A percentile compares a stretch with the other conserved stretches of the same genome.
These are phyloP conservation scores for Hymenoscyphus albidus DNA, from an alignment of 2,329 filamentous ascomycete species.

Conservation along the genomic window DNA sequence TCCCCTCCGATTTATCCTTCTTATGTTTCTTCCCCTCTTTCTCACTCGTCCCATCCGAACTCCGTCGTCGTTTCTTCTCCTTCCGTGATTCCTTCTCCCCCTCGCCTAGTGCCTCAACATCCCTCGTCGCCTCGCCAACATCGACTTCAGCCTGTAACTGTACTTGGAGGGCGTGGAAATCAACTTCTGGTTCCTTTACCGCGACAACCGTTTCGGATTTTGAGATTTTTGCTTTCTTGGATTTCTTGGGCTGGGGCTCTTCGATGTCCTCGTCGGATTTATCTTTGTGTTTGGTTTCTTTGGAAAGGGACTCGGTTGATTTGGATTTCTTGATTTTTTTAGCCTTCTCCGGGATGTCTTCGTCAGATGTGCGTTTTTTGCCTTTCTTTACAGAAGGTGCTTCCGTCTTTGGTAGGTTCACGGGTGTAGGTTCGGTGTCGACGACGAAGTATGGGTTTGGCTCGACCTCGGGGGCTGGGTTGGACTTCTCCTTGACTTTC, in stretches of 20 bases:
- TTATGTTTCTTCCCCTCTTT: slow-evolving; percentile 8
- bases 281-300: not conserved
- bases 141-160: slow-evolving; percentile 9
- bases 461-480: slow-evolving; percentile 10
- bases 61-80: slow-evolving; percentile 7
- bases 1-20: slow-evolving; percentile 3
- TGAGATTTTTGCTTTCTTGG: slow-evolving; percentile 8
- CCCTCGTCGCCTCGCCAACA: slow-evolving; percentile 9
- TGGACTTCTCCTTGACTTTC: not conserved
- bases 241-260: slow-evolving; percentile 44
- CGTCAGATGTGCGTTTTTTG: slow-evolving; percentile 34
- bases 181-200: not conserved
- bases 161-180: slow-evolving; percentile 8
- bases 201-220: not conserved
- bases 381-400: slow-evolving; percentile 9
- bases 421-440: slow-evolving; percentile 28
- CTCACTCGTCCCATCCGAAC: slow-evolving; percentile 7
- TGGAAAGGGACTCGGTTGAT: not conserved
- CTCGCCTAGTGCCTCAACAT: slow-evolving; percentile 5
- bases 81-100: not conserved
- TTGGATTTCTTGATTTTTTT: slow-evolving; percentile 39
- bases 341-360: slow-evolving; percentile 5
- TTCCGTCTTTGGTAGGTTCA: slow-evolving; percentile 6
- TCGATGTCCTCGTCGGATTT: slow-evolving; percentile 2
- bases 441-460: slow-evolving; percentile 28